Evolutionary conservation across 2,329 filamentous ascomycete species (phyloP), one percentile per base, ranked within the genome.

Genomic region (Botrytis elliptica): DNA sequence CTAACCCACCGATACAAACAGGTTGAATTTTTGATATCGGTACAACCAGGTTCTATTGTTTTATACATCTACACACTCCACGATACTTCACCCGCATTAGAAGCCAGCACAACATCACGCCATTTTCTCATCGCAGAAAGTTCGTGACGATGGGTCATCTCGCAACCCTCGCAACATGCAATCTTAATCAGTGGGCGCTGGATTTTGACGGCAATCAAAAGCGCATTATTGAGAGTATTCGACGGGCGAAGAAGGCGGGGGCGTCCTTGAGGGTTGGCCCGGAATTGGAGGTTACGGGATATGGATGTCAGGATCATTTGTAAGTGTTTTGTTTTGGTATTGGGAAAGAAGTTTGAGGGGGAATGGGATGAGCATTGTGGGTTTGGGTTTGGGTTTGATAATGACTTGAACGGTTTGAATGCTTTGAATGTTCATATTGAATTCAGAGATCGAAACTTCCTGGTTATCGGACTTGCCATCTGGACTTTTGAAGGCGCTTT

Each of bases 251-350:
- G 79, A 82, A 80, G 29, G 83, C 83, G 3, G 87, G 88, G 18
- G 88, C 89, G 12, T 86, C 84, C 25, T 80, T 91, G 36, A 84
- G 89, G 64, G 84, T 87, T n/a, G 87, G 87, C 4, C 87, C 85
- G 4, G 87, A 84, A 49, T 68, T 80, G 18, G 79, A 79, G 60
- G 76, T 79, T 25, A 68, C 74, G 40, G 78, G 78, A 64, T 92
- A 92, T 85, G 89, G 86, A 72, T 88, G 89, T 78, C 86, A 92
- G 10, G 92, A 94, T 80, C 90, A 77, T 46, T 72, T 72, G 70
- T 72, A 22, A 66, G 70, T 33, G 46, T 4, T 12, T 20, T 33
- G 0, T 29, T n/a, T 33, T 42, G 10, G 20, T 29, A 1, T 9
- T 14, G 36, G 1, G 16, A 1, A 8, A 2, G n/a, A 3, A 29